phyloP scores from a whole-genome alignment of 2,329 filamentous ascomycete species.

The Madurella fahalii region DNA sequence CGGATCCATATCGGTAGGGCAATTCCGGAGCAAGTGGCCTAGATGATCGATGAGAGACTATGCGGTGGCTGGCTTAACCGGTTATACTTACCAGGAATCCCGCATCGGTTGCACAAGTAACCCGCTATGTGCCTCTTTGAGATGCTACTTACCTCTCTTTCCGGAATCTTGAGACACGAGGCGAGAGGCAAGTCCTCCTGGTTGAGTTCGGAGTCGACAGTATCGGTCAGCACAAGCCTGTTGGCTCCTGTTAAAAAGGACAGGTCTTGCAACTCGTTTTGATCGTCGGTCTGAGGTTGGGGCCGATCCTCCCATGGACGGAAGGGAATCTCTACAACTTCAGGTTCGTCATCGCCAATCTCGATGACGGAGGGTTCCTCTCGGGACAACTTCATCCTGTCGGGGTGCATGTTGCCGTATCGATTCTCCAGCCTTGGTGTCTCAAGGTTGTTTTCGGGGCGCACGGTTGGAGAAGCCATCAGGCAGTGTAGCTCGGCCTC shows the following conservation, averaged over 20 bases:
- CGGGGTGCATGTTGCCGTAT: conserved; percentile 20
- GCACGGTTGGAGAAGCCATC: background rate
- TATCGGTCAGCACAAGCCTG: conserved; percentile 5
- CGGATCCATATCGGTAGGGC: conserved; percentile 42
- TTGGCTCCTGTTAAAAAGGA: conserved; percentile 20
- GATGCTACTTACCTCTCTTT: background rate
- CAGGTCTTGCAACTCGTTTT: background rate
- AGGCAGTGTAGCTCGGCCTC: conserved; percentile 6
- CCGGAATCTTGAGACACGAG: background rate
- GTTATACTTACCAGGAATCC: conserved; percentile 27
- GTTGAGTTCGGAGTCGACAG: background rate
- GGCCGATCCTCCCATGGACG: background rate
- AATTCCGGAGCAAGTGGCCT: conserved; percentile 39
- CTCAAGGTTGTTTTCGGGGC: background rate
- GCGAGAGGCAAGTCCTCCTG: background rate
- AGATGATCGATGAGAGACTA: background rate
- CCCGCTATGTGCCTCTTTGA: background rate
- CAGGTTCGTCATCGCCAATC: background rate
- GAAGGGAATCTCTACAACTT: background rate
- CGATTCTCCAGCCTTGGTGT: background rate
- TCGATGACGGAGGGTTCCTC: background rate
- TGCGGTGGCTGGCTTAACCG: background rate
- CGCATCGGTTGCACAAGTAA: conserved; percentile 35
- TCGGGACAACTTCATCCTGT: conserved; percentile 14
- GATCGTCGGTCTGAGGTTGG: background rate